Conservation (phyloP, 176 grass and related monocot genomes). For the Oryza meyeriana region DNA sequence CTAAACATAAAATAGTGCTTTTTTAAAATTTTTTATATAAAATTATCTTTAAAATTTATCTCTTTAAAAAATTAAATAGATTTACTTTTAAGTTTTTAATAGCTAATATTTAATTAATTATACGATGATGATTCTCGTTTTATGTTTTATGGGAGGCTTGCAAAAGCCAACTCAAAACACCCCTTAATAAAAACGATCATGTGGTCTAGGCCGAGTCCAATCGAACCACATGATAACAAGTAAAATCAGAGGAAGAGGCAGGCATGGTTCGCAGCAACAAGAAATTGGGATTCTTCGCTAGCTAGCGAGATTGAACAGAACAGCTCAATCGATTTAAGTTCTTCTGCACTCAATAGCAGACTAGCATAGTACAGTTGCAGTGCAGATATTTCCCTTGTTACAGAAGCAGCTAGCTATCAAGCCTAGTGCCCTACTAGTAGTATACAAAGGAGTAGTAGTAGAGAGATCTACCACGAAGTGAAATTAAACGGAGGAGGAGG, state of each 20-base stretch:
- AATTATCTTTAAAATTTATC: no score
- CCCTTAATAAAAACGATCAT: no score
- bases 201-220: no score
- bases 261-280: background rate
- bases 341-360: background rate
- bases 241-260: background rate
- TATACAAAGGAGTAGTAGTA: background rate
- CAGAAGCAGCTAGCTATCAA: background rate
- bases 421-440: background rate
- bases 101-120: no score
- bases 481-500: background rate
- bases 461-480: background rate
- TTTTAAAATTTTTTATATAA: no score
- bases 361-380: background rate
- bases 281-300: background rate
- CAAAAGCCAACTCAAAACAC: no score
- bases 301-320: background rate
- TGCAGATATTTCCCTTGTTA: background rate
- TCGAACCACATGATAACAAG: background rate
- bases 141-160: no score
- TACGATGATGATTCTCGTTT: no score
- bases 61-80: no score
- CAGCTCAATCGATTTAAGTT: background rate
- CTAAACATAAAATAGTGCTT: no score
- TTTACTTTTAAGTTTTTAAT: no score